phyloP scores from a whole-genome alignment of 768 basidiomycete genomes.

The Stropharia rugosoannulata region DNA sequence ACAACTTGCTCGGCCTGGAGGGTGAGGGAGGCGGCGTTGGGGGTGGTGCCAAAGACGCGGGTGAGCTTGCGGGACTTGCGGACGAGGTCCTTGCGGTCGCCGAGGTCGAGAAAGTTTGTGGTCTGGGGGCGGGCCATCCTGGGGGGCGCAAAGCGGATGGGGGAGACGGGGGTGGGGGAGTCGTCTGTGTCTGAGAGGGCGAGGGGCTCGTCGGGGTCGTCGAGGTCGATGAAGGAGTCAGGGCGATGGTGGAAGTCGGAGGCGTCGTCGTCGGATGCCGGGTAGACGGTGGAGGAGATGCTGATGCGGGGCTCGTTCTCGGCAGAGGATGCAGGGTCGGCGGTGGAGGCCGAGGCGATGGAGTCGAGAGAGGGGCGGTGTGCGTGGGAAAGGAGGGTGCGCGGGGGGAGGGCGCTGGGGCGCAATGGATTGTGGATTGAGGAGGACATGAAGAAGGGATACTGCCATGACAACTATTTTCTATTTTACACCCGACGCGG shows the following conservation, averaged over 20 bases:
- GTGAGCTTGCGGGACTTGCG: conserved; percentile 75
- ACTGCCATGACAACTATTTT: neutral
- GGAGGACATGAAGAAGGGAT: too few species aligned
- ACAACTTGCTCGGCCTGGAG: neutral
- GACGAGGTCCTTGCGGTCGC: conserved; percentile 71
- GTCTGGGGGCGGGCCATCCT: conserved; percentile 46
- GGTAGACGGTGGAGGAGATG: conserved; percentile 42
- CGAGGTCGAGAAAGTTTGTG: conserved; percentile 62
- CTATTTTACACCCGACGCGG: conserved; percentile 23
- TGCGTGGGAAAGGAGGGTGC: conserved; percentile 35
- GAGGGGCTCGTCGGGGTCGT: conserved; percentile 12
- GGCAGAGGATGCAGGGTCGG: conserved; percentile 28
- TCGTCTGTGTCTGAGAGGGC: neutral
- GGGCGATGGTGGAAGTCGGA: conserved; percentile 11
- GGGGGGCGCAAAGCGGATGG: conserved; percentile 19
- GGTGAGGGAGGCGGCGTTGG: conserved; percentile 41
- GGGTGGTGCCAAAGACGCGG: conserved; percentile 76
- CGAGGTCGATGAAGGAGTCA: conserved; percentile 35
- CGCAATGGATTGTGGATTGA: too few species aligned
- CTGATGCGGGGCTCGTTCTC: conserved; percentile 37
- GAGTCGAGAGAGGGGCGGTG: conserved; percentile 25
- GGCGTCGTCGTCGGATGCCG: conserved; percentile 29
- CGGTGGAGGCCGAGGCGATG: conserved; percentile 23
- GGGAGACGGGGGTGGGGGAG: conserved; percentile 13
- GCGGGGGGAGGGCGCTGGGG: conserved; percentile 6